A percentile compares a stretch with the other conserved stretches of the same genome.
Evolutionary conservation across 2,329 filamentous ascomycete species (phyloP).

Genomic region (Hortaea sp.): DNA sequence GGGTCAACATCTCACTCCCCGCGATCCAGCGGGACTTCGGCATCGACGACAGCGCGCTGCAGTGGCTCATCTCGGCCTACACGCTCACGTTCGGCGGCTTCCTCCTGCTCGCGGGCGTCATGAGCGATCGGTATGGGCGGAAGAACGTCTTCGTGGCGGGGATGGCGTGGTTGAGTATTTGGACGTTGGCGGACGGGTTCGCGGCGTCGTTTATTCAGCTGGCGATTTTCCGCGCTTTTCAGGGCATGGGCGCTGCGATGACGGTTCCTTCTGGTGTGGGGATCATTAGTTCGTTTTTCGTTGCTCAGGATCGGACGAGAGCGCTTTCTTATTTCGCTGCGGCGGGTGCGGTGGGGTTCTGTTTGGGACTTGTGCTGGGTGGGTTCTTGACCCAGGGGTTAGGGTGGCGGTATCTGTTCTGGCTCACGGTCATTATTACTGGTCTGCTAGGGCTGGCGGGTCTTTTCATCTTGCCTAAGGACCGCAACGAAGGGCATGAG

Average conservation of each 20-base stretch:
- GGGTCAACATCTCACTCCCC: conserved; percentile 30
- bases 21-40: conserved; percentile 31
- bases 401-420: conserved; percentile 42
- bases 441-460: conserved; percentile 6
- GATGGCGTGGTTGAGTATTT: conserved; percentile 20
- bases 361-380: conserved; percentile 40
- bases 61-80: conserved; percentile 35
- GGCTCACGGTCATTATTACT: conserved; percentile 18
- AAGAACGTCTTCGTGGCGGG: conserved; percentile 31
- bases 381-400: conserved; percentile 39
- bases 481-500: conserved; percentile 23
- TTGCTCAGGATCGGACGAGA: conserved; percentile 37
- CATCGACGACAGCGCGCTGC: conserved; percentile 26
- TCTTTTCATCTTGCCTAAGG: conserved; percentile 32
- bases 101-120: conserved; percentile 21
- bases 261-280: conserved; percentile 38
- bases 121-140: conserved; percentile 29
- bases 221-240: conserved; percentile 35
- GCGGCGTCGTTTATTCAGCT: conserved; percentile 34
- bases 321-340: conserved; percentile 8
- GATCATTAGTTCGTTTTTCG: conserved; percentile 32
- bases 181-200: conserved; percentile 18
- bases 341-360: conserved; percentile 36
- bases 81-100: conserved; percentile 32
- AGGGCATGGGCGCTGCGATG: conserved; percentile 38